Base-by-base conservation (phyloP, 108 stramenopile genomes). In the Fragilariopsis cylindrus region DNA sequence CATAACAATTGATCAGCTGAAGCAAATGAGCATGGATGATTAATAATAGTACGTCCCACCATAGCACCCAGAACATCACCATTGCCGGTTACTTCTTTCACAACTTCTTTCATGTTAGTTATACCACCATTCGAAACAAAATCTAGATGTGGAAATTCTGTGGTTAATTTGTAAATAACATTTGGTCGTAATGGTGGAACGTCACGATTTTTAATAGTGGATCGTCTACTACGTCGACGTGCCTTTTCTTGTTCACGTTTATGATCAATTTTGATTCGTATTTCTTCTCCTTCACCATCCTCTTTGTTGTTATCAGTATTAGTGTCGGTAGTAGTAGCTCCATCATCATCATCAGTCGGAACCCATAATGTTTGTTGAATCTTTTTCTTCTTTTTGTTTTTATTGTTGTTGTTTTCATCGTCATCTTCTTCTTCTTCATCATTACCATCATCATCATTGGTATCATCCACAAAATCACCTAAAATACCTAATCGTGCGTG, bases 11-110 rank as follows among this genome's bases (percentile, higher is more conserved):
- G 19, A 73, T 84, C 83, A 9, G 72, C 83, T 6, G 41, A 11
- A 4, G 76, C 79, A 70, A 84, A 84, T 43, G 79, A 69, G 60
- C 83, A 84, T 43, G 83, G 83, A 77, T 84, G 83, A 55, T 84
- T 84, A 69, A 84, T 81, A 16, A 68, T 72, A 39, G 80, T 80
- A 45, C 83, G 76, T 16, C 83, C 83, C 0, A 84, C 83, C 83
- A 84, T 84, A 19, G 77, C 80, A 13, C 79, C 83, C 0, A 62
- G 16, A 3, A 71, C 60, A 7, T 18, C 39, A 16, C 30, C 21
- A 39, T 54, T 64, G 3, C 18, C 16, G 16, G 15, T 40, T 0
- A 60, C 58, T 7, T 19, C 21, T 16, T 60, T 30, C 1, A 7
- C 4, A 3, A 81, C 47, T 60, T 77, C 79, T 11, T 54, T 53